A percentile compares a stretch with the other conserved stretches of the same genome.
Conservation (phyloP, 2,329 filamentous ascomycete genomes). For the Calonectria honghensis region DNA sequence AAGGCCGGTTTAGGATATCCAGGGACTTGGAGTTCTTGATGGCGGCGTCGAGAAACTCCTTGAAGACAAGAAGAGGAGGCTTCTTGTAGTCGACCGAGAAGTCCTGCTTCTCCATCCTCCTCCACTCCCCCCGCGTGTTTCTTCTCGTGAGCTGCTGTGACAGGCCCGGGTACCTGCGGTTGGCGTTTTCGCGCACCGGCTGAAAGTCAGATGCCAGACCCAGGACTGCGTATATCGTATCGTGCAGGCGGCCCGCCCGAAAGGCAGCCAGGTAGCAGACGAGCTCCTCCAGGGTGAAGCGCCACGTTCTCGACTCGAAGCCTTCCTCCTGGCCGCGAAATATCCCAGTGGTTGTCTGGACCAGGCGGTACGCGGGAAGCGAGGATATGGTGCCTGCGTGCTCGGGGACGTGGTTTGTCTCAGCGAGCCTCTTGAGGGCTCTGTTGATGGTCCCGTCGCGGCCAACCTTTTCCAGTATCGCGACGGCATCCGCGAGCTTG, state of each 20-base stretch:
- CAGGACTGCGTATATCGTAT: slow-evolving; percentile 1
- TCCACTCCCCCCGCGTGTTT: neutral
- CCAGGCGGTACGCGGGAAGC: neutral
- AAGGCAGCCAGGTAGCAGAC: neutral
- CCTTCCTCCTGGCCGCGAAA: slow-evolving; percentile 14
- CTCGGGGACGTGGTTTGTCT: slow-evolving; percentile 8
- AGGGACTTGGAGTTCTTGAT: slow-evolving; percentile 3
- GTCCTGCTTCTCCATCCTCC: neutral
- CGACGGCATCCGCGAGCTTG: neutral
- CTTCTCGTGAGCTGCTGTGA: neutral
- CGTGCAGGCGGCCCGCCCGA: neutral
- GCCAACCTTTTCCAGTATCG: slow-evolving; percentile 6
- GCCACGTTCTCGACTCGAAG: neutral
- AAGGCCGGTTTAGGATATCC: neutral
- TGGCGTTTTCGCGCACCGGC: neutral
- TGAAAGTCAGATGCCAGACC: neutral
- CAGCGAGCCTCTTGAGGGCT: slow-evolving; percentile 4
- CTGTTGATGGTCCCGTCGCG: neutral
- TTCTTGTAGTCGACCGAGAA: slow-evolving; percentile 5
- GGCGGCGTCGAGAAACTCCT: neutral
- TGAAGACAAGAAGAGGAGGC: neutral
- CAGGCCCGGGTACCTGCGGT: neutral
- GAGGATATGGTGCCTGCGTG: slow-evolving; percentile 1
- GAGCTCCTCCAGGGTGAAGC: slow-evolving; percentile 11
- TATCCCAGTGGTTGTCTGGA: neutral